Percentiles rank a stretch among this genome's conserved stretches.
phyloP scores from a whole-genome alignment of 2,329 filamentous ascomycete species.

The Colletotrichum sp. region DNA sequence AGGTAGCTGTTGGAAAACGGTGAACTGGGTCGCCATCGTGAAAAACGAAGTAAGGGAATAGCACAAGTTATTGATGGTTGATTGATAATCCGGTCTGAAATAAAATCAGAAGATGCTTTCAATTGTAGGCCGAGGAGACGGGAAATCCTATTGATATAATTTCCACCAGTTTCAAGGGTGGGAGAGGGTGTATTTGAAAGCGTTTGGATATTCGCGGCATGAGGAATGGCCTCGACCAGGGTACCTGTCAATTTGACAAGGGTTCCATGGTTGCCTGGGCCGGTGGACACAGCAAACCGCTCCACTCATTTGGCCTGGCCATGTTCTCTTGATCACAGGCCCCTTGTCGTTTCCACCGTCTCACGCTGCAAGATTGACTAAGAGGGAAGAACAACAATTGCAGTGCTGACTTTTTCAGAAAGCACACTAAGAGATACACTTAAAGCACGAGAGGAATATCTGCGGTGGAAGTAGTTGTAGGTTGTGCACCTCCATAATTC shows the following conservation, averaged over 20 bases:
- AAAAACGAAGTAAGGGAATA: rapidly evolving
- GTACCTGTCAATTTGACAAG: not conserved
- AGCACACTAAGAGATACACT: not conserved
- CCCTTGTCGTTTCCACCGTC: not conserved
- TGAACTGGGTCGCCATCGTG: not conserved
- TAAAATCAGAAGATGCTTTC: not conserved
- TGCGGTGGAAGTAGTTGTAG: not conserved
- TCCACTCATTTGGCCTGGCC: not conserved
- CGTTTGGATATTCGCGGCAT: not conserved
- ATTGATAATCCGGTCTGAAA: rapidly evolving
- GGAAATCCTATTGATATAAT: not conserved
- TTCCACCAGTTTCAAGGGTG: rapidly evolving
- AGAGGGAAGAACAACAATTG: not conserved
- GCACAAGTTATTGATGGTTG: not conserved
- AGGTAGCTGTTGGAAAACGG: not conserved
- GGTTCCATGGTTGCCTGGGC: not conserved
- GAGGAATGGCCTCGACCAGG: not conserved
- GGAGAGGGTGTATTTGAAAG: not conserved
- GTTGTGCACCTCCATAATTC: not conserved
- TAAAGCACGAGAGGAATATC: not conserved
- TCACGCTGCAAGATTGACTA: rapidly evolving
- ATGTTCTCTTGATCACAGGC: not conserved
- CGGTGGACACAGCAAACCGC: not conserved
- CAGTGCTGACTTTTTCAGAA: not conserved
- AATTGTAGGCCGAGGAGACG: not conserved